Evolutionary conservation across 2,329 filamentous ascomycete genomes (phyloP).

Genomic region (Penicillium sp.): DNA sequence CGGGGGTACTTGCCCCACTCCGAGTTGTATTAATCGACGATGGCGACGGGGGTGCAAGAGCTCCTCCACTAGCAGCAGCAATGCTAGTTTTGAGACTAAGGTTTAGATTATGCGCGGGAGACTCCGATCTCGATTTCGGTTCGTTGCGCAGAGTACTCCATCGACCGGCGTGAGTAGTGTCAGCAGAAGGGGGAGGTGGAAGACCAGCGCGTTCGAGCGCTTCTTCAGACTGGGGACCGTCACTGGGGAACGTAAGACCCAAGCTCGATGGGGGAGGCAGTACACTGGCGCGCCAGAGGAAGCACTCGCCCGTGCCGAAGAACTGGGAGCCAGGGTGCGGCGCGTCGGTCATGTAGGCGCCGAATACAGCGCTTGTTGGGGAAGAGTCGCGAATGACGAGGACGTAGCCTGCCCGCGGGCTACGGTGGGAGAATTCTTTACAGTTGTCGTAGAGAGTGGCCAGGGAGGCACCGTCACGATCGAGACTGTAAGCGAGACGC

Average conservation of each 20-base stretch:
- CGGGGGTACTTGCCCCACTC: conserved; percentile 59
- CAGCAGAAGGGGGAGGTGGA: conserved; percentile 68
- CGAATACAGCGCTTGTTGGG: conserved; percentile 63
- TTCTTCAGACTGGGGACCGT: conserved; percentile 31
- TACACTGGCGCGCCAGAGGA: conserved; percentile 76
- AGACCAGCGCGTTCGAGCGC: conserved; percentile 56
- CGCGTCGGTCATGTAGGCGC: conserved; percentile 88
- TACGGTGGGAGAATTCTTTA: conserved; percentile 63
- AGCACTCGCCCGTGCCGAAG: conserved; percentile 96
- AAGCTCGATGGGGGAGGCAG: conserved; percentile 47
- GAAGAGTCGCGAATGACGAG: conserved; percentile 76
- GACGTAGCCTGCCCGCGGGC: conserved; percentile 78
- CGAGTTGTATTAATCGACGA: conserved; percentile 28
- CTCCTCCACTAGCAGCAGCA: conserved; percentile 23
- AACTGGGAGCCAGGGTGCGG: conserved; percentile 81
- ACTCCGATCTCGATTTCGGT: conserved; percentile 22
- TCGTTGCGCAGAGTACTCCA: conserved; percentile 58
- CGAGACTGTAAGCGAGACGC: conserved; percentile 83
- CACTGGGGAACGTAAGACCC: conserved; percentile 10
- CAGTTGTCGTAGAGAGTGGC: conserved; percentile 82
- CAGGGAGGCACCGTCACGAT: conserved; percentile 86
- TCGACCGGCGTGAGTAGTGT: conserved; percentile 61
- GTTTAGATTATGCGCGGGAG: conserved; percentile 23
- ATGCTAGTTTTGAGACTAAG: conserved; percentile 27
- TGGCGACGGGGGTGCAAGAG: conserved; percentile 26